Base-by-base conservation (phyloP, 306 rosid species). In the Ormosia emarginata region DNA sequence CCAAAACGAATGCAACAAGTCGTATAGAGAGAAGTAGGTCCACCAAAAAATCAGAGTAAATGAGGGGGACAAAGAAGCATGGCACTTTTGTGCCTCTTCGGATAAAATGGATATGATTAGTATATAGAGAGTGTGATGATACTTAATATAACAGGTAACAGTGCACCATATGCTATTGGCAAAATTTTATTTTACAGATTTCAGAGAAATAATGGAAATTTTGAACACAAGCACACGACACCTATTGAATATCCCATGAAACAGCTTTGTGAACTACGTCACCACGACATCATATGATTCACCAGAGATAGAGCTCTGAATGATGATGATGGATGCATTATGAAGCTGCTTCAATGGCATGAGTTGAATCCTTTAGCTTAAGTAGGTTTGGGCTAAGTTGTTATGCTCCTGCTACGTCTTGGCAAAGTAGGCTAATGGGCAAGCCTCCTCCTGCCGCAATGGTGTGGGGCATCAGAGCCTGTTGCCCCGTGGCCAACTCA, bases 61-160 rank as follows among this genome's bases (percentile, higher is more conserved):
- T 79, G 80, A 67, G 76, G 50, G 79, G 72, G 87, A 71, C 92
- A 90, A 78, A 74, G 84, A 71, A 74, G 88, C 87, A 85, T 88
- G 94, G 87, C 84, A 44, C 74, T 85, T 87, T 86, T 84, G 75
- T 67, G 81, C 76, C 18, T 65, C 85, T 72, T 80, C 43, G 24
- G 56, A 5, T 66, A 11, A 50, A 77, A 70, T 72, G 66, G 81
- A 82, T 76, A 24, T 24, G 24, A 82, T 80, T 72, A 81, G 55
- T 39, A 58, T 71, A 47, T 61, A 47, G 39, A 49, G 24, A 24
- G 24, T 24, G 24, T 24, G 24, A 1, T 24, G 24, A 24, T 24
- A 24, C 24, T 24, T 24, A 24, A 24, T 24, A 29, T 10, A 10
- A 59, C 13, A 13, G n/a, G 29, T n/a, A 59, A 59, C 79, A 32